Base-by-base conservation (phyloP, 768 basidiomycete species). In the Exidia glandulosa region DNA sequence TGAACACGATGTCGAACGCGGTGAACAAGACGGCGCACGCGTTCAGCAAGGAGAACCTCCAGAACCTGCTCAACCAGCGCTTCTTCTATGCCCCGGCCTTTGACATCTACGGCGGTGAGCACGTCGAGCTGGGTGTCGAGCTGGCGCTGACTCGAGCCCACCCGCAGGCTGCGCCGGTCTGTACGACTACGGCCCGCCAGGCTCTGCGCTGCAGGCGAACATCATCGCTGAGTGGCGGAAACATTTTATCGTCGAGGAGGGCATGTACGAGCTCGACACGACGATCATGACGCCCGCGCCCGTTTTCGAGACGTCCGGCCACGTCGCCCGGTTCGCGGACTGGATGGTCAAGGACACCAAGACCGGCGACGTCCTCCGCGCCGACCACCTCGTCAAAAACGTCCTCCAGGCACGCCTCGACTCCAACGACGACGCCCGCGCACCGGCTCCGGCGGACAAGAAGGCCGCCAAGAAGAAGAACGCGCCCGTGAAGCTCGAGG, bases 41-140 rank as follows among this genome's bases (percentile, higher is more conserved):
- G 2, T 99, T 99, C 69, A 90, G 94, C 72, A 95, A 94, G 74
- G 63, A 76, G 25, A 81, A 85, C 27, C 80, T 98, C 32, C 96
- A 98, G 67, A 86, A 86, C 27, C 74, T 95, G 54, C 80, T 98
- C 59, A 88, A 86, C 68, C 83, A 89, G 60, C 79, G 96, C 56
- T 99, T 99, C 79, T 99, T 98, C 79, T 98, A 90, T 70, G 91
- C 95, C 3, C 95, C 95, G 27, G 91, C 96, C 3, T 99, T 98
- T 67, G 96, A 98, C 74, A 97, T 99, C 76, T 98, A 98, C 68
- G 94, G 95, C 61, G 96, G 95, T 93, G 63, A 66, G 84, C 77
- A 25, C 34, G 27, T 3, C 19, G 45, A 55, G 36, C 60, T 63
- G 30, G 58, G 31, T 36, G 32, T 61, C 59, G 31, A 63, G 57